Evolutionary conservation across 2,329 filamentous ascomycete species (phyloP).

Genomic region (Cordyceps javanica): DNA sequence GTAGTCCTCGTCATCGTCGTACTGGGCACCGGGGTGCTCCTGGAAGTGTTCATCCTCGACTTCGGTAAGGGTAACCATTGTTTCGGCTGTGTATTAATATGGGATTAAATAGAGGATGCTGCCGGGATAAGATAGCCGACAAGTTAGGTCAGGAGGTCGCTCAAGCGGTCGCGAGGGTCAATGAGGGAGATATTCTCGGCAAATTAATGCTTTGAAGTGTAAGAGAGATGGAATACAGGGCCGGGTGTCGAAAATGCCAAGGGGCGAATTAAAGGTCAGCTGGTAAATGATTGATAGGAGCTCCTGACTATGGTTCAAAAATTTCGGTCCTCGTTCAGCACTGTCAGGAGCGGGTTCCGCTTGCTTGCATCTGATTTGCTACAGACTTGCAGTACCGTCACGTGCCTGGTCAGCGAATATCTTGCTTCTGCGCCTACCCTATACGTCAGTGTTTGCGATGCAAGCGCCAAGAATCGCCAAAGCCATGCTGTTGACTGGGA

Average conservation of each 20-base stretch:
- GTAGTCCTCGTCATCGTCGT: slow-evolving; percentile 89
- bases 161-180: background rate
- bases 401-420: slow-evolving; percentile 9
- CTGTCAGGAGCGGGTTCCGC: background rate
- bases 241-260: background rate
- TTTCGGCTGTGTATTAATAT: slow-evolving; percentile 27
- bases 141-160: background rate
- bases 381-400: slow-evolving; percentile 4
- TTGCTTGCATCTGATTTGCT: background rate
- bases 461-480: too few relatives aligned
- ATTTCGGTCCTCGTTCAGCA: slow-evolving; percentile 14
- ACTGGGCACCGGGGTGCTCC: slow-evolving; percentile 62
- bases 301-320: slow-evolving; percentile 13
- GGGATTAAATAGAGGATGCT: slow-evolving; percentile 1
- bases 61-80: slow-evolving; percentile 94
- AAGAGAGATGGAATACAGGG: background rate
- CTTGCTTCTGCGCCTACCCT: background rate
- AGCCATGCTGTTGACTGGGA: too few relatives aligned
- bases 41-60: slow-evolving; percentile 95
- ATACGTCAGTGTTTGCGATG: too few relatives aligned
- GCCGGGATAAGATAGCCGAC: background rate
- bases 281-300: slow-evolving; percentile 6
- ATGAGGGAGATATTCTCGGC: background rate
- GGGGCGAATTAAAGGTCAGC: background rate
- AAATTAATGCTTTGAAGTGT: slow-evolving; percentile 8